These are phyloP conservation scores for Choanephora cucurbitarum DNA, from an alignment of 371 early-diverging fungal genomes.

Conservation along the genomic window DNA sequence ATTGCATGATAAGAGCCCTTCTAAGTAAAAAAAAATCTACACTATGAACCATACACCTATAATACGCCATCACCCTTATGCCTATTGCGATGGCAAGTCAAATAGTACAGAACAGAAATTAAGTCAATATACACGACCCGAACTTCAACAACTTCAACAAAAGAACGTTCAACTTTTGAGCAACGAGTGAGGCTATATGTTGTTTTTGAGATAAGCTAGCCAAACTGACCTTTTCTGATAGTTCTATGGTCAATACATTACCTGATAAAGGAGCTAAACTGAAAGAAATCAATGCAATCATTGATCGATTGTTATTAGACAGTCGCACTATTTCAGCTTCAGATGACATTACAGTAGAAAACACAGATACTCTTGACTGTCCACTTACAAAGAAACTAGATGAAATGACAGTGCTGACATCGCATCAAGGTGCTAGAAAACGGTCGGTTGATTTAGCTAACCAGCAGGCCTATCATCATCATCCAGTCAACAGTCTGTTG, in stretches of 20 bases:
- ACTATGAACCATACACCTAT: not conserved
- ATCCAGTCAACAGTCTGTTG: constrained; percentile 15
- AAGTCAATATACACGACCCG: not conserved
- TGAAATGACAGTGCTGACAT: constrained; percentile 22
- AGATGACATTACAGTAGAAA: constrained; percentile 14
- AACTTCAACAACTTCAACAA: not conserved
- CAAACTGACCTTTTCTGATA: not conserved
- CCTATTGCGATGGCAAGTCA: not conserved
- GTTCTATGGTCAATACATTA: constrained; percentile 18
- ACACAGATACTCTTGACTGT: constrained; percentile 14
- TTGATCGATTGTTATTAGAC: constrained; percentile 14
- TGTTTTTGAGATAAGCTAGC: too few relatives aligned
- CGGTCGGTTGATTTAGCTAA: constrained; percentile 29
- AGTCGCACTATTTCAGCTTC: not conserved
- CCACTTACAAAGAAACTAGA: constrained; percentile 24
- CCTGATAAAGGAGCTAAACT: constrained; percentile 28
- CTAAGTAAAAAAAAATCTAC: too few relatives aligned
- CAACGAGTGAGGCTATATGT: not conserved
- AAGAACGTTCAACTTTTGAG: not conserved
- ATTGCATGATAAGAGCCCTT: too few relatives aligned
- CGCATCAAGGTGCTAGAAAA: constrained; percentile 27
- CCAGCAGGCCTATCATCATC: constrained; percentile 16
- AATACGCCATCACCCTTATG: not conserved
- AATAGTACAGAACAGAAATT: not conserved
- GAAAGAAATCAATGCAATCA: constrained; percentile 23